A percentile compares a stretch with the other conserved stretches of the same genome.
These are phyloP conservation scores for Crotalaria pallida DNA, from an alignment of 306 rosid genomes.

Conservation along the genomic window DNA sequence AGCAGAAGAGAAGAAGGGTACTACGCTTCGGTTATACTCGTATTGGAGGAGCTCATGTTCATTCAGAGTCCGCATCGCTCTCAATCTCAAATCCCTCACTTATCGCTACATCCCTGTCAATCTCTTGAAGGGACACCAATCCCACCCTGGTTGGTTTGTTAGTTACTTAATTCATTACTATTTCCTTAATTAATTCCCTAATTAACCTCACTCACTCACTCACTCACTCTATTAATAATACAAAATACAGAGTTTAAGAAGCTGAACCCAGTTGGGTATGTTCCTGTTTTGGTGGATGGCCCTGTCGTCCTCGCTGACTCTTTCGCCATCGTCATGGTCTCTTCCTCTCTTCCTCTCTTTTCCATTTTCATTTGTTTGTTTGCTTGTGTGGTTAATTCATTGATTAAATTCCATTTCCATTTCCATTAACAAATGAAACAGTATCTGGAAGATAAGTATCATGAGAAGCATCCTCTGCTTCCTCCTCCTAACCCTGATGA, in stretches of 20 bases:
- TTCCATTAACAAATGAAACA: too few species aligned
- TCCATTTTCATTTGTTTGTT: neutral
- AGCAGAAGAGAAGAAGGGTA: too few species aligned
- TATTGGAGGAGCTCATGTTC: slow-evolving; percentile 42
- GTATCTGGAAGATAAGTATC: slow-evolving; percentile 88
- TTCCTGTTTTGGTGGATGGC: slow-evolving; percentile 66
- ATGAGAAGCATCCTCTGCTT: slow-evolving; percentile 58
- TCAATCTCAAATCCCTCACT: slow-evolving; percentile 62
- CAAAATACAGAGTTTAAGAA: slow-evolving; percentile 40
- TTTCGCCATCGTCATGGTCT: slow-evolving; percentile 64
- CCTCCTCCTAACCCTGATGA: slow-evolving; percentile 65
- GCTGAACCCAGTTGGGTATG: slow-evolving; percentile 65
- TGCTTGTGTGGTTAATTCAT: neutral
- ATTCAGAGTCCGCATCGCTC: slow-evolving; percentile 39
- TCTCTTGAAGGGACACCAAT: slow-evolving; percentile 50
- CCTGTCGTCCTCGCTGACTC: slow-evolving; percentile 50
- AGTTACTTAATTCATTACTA: neutral
- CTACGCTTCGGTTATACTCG: slow-evolving; percentile 37
- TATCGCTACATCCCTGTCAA: slow-evolving; percentile 54
- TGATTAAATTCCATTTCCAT: too few species aligned
- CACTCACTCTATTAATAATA: too few species aligned
- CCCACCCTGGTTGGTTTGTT: slow-evolving; percentile 39
- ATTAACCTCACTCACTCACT: too few species aligned
- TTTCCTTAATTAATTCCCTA: too few species aligned
- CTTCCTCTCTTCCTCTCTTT: neutral